Evolutionary conservation across 805 yeast species (phyloP).

Genomic region (Teunomyces cretensis): DNA sequence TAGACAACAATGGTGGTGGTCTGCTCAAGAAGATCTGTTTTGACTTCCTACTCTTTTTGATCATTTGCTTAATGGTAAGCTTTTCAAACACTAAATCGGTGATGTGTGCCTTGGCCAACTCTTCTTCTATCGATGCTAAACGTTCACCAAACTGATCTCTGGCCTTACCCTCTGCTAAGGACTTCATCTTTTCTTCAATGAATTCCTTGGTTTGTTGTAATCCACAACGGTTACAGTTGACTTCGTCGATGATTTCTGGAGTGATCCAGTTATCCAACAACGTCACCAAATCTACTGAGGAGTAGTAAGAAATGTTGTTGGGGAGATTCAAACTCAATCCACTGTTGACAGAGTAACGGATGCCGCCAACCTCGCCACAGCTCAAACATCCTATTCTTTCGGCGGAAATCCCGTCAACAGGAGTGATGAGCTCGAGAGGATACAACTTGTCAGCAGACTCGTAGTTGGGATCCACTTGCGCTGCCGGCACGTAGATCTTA

Average conservation of each 20-base stretch:
- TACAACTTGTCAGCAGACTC: constrained; percentile 44
- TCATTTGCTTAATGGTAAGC: constrained; percentile 72
- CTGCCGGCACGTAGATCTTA: constrained; percentile 67
- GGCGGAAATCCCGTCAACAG: constrained; percentile 87
- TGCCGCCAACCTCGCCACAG: constrained; percentile 95
- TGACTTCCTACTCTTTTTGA: constrained; percentile 73
- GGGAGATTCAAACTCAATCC: constrained; percentile 75
- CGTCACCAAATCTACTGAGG: constrained; percentile 43
- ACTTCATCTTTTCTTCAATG: constrained; percentile 38
- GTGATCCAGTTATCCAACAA: constrained; percentile 65
- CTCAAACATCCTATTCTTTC: constrained; percentile 86
- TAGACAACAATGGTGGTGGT: constrained; percentile 78
- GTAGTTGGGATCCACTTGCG: constrained; percentile 73
- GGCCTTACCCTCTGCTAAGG: constrained; percentile 28
- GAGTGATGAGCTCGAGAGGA: constrained; percentile 68
- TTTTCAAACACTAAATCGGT: constrained; percentile 76
- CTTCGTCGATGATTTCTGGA: constrained; percentile 88
- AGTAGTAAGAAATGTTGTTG: constrained; percentile 35
- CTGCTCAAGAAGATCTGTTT: constrained; percentile 78
- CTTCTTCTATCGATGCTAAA: constrained; percentile 36
- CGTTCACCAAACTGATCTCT: constrained; percentile 28
- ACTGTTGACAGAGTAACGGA: constrained; percentile 74
- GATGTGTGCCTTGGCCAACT: constrained; percentile 65
- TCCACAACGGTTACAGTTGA: constrained; percentile 93
- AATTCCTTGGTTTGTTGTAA: constrained; percentile 58